phyloP scores from a whole-genome alignment of 805 yeast genomes.

The Millerago galiae region DNA sequence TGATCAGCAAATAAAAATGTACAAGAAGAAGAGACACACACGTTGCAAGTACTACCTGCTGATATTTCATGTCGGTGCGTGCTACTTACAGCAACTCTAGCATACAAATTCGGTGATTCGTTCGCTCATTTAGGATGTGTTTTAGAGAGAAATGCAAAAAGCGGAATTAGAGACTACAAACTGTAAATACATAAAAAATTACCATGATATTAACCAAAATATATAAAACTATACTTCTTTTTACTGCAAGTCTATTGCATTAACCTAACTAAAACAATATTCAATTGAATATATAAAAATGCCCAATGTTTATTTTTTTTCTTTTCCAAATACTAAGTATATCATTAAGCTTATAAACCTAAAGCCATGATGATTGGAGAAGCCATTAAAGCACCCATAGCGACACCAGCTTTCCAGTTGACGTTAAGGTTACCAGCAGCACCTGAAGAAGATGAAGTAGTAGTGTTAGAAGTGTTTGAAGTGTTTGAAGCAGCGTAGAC shows the following conservation, averaged over 20 bases:
- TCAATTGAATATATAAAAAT: not conserved
- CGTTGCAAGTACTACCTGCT: too few relatives aligned
- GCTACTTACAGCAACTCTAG: too few relatives aligned
- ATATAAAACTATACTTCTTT: not conserved
- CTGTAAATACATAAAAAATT: too few relatives aligned
- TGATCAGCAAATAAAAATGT: too few relatives aligned
- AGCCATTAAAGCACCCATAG: conserved; percentile 32
- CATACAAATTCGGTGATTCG: too few relatives aligned
- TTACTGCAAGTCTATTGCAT: conserved; percentile 1
- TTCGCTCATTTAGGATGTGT: too few relatives aligned
- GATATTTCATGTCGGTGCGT: too few relatives aligned
- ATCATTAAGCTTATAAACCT: conserved; percentile 21
- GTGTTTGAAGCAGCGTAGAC: conserved; percentile 20
- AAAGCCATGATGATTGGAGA: conserved; percentile 30
- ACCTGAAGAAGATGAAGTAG: conserved; percentile 19
- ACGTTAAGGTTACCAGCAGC: conserved; percentile 29
- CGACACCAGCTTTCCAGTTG: conserved; percentile 36
- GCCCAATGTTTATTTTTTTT: not conserved
- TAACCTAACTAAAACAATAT: not conserved
- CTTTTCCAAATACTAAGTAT: not conserved
- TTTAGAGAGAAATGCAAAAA: too few relatives aligned
- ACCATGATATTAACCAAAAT: too few relatives aligned
- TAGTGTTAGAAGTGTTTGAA: conserved; percentile 12
- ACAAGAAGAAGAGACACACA: too few relatives aligned
- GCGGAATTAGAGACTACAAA: too few relatives aligned